These are phyloP conservation scores for Elsinoe necatrix DNA, from an alignment of 2,329 filamentous ascomycete genomes.

Conservation along the genomic window DNA sequence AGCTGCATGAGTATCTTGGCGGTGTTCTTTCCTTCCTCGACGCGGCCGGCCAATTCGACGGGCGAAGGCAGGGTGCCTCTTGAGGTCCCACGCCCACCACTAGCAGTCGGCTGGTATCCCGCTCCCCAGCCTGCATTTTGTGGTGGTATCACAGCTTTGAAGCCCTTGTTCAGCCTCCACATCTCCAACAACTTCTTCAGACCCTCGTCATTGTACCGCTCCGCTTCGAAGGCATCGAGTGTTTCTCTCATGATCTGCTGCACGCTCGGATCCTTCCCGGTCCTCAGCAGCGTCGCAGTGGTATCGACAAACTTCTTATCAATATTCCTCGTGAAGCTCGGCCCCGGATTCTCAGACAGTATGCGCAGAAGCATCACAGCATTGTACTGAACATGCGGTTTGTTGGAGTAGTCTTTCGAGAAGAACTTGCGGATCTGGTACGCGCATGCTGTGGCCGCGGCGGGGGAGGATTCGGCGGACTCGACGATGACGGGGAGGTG, in stretches of 20 bases:
- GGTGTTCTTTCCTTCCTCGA: slow-evolving; percentile 85
- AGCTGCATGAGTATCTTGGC: slow-evolving; percentile 89
- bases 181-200: slow-evolving; percentile 64
- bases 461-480: slow-evolving; percentile 82
- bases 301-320: slow-evolving; percentile 75
- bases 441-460: slow-evolving; percentile 74
- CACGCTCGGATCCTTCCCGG: slow-evolving; percentile 64
- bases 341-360: slow-evolving; percentile 81
- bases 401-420: slow-evolving; percentile 53
- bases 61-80: slow-evolving; percentile 49
- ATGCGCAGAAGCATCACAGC: slow-evolving; percentile 93
- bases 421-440: slow-evolving; percentile 75
- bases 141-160: slow-evolving; percentile 16
- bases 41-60: slow-evolving; percentile 67
- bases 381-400: slow-evolving; percentile 80
- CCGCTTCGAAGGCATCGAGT: slow-evolving; percentile 65
- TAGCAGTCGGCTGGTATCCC: slow-evolving; percentile 13
- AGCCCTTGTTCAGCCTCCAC: slow-evolving; percentile 80
- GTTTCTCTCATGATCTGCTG: slow-evolving; percentile 83
- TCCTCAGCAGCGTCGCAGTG: slow-evolving; percentile 64
- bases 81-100: slow-evolving; percentile 10
- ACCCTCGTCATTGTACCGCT: slow-evolving; percentile 66
- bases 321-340: slow-evolving; percentile 81
- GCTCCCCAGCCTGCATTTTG: slow-evolving; percentile 15
- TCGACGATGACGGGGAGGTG: slow-evolving; percentile 92